These are phyloP conservation scores for Manihot esculenta DNA, from an alignment of 441 rosid genomes.

Conservation along the genomic window DNA sequence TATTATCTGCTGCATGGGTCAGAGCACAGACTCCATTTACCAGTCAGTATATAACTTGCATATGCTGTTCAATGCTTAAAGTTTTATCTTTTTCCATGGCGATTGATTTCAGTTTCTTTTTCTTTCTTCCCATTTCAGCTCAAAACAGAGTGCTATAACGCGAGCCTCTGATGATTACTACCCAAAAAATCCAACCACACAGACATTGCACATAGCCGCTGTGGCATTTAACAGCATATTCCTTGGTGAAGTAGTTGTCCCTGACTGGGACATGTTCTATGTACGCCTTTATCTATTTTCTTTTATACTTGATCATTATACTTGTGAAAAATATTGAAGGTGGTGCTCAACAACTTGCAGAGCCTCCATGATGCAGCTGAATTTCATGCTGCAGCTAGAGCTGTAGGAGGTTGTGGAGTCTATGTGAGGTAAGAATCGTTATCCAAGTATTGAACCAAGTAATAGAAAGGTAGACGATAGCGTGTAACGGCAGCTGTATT, in stretches of 20 bases:
- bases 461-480: no score
- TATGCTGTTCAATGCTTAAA: not conserved
- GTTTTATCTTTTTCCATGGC: not conserved
- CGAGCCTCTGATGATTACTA: slow-evolving; percentile 61
- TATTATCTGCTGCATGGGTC: slow-evolving; percentile 58
- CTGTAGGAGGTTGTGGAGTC: slow-evolving; percentile 60
- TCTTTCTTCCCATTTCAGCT: slow-evolving; percentile 29
- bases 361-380: slow-evolving; percentile 60
- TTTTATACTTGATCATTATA: not conserved
- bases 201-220: slow-evolving; percentile 54
- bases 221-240: slow-evolving; percentile 57
- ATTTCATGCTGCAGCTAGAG: slow-evolving; percentile 58
- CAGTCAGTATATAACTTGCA: slow-evolving; percentile 31
- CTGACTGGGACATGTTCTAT: slow-evolving; percentile 68
- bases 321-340: not conserved
- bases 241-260: slow-evolving; percentile 62
- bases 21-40: slow-evolving; percentile 52
- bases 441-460: not conserved
- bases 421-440: slow-evolving; percentile 40
- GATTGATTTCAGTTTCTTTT: not conserved
- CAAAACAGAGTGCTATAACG: slow-evolving; percentile 48
- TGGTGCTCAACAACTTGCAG: slow-evolving; percentile 29
- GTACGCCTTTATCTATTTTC: slow-evolving; percentile 25
- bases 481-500: no score
- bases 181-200: slow-evolving; percentile 45